Percentiles rank a stretch among this genome's conserved stretches.
These are phyloP conservation scores for Aschersonia sp. DNA, from an alignment of 2,329 filamentous ascomycete genomes.

Conservation along the genomic window DNA sequence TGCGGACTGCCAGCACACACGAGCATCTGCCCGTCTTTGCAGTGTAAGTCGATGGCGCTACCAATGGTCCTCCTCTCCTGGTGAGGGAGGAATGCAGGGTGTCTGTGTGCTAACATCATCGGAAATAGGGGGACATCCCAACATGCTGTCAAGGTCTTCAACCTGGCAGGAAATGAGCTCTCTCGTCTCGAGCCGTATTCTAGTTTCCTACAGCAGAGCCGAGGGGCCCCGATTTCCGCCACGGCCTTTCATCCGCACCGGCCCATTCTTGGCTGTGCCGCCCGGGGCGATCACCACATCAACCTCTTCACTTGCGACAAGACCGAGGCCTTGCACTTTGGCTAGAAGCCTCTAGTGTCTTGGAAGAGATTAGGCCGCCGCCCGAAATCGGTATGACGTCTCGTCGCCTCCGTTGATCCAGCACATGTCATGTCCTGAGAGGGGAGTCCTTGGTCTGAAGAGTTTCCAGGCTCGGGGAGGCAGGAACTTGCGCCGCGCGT, in stretches of 20 bases:
- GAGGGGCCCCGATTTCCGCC: conserved; percentile 67
- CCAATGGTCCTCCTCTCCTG: background rate
- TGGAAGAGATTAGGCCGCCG: too few relatives aligned
- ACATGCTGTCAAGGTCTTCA: conserved; percentile 84
- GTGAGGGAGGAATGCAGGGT: conserved; percentile 4
- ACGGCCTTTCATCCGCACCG: conserved; percentile 93
- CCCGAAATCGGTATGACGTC: too few relatives aligned
- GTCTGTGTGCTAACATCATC: conserved; percentile 2
- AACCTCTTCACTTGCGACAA: conserved; percentile 69
- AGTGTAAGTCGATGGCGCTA: conserved; percentile 47
- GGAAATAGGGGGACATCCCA: conserved; percentile 63
- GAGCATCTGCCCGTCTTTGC: conserved; percentile 95
- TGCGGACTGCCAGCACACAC: conserved; percentile 80
- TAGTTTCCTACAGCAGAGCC: conserved; percentile 70
- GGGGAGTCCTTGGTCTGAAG: too few relatives aligned
- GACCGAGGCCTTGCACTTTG: conserved; percentile 18
- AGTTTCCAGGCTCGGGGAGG: too few relatives aligned
- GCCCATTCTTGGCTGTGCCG: conserved; percentile 78
- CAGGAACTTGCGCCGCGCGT: too few relatives aligned
- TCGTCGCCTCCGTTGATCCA: too few relatives aligned
- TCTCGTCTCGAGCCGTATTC: conserved; percentile 82
- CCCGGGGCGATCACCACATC: conserved; percentile 76
- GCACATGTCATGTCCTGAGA: too few relatives aligned
- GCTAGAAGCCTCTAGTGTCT: conserved; percentile 9
- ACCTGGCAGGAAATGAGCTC: conserved; percentile 66